Evolutionary conservation across 2,329 filamentous ascomycete genomes (phyloP).

Genomic region (Fusarium oligoseptatum): DNA sequence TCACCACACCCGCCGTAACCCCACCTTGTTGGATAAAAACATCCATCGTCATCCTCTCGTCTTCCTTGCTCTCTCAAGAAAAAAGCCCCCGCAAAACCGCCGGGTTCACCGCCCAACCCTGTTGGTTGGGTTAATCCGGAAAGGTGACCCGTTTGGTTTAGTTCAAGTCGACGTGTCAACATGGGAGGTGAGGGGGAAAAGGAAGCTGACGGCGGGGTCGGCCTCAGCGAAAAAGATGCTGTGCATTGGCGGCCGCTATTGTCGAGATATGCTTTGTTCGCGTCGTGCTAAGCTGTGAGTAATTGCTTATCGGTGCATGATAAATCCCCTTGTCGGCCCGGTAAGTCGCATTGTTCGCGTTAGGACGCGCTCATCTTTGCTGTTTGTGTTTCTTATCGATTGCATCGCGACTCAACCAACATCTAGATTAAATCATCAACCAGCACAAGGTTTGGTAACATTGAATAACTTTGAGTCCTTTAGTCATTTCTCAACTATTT

Average conservation of each 20-base stretch:
- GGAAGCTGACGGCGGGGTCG: too few relatives aligned
- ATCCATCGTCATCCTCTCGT: conserved; percentile 36
- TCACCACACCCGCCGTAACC: conserved; percentile 29
- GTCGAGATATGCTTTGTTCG: background rate
- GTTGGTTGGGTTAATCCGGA: conserved; percentile 13
- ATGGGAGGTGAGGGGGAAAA: background rate
- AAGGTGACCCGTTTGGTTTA: background rate
- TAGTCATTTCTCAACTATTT: background rate
- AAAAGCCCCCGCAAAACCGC: conserved; percentile 34
- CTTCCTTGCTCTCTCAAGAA: conserved; percentile 11
- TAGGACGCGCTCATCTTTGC: background rate
- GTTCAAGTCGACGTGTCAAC: conserved; percentile 17
- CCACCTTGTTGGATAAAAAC: conserved; percentile 34
- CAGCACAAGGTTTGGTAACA: background rate
- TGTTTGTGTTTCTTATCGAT: background rate
- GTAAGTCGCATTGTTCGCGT: background rate
- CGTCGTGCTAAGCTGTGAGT: conserved; percentile 6
- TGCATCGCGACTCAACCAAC: background rate
- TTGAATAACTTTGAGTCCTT: background rate
- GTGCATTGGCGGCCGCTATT: background rate
- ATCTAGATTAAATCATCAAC: background rate
- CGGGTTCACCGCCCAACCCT: conserved; percentile 31
- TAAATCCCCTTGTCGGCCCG: conserved; percentile 8
- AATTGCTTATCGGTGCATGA: conserved; percentile 20
- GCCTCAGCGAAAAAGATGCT: background rate